These are phyloP conservation scores for Calendula officinalis DNA, from an alignment of 129 eudicot genomes.

Conservation along the genomic window DNA sequence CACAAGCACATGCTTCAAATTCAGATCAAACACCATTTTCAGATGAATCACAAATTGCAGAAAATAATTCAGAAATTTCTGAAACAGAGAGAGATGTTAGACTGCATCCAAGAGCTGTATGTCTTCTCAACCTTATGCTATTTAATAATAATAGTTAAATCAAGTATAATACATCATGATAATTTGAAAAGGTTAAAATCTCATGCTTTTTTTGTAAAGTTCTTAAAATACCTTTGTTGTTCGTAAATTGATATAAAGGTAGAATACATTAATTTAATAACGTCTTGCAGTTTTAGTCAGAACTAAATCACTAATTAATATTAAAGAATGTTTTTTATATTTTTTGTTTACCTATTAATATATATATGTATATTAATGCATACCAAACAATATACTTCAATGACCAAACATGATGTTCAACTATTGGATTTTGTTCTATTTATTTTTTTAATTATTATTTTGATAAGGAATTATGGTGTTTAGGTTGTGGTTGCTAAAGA, in stretches of 20 bases:
- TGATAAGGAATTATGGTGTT: conserved; percentile 20
- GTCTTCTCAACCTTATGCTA: conserved; percentile 18
- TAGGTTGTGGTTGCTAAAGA: conserved; percentile 98
- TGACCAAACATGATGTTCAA: not conserved
- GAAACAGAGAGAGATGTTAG: conserved; percentile 75
- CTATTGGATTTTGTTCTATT: conserved; percentile 14
- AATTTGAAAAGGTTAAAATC: no score
- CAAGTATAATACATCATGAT: no score
- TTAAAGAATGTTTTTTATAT: no score
- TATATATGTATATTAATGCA: no score
- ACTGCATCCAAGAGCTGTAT: conserved; percentile 97
- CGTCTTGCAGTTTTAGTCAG: no score
- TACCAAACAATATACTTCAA: not conserved
- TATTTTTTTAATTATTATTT: not conserved
- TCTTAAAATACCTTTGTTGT: no score
- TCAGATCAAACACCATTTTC: conserved; percentile 50
- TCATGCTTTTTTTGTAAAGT: no score
- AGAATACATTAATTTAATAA: no score
- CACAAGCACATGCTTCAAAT: conserved; percentile 66
- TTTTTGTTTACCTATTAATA: not conserved
- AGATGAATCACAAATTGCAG: conserved; percentile 56
- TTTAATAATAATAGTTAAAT: not conserved
- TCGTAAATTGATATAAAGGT: no score
- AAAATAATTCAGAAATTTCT: conserved; percentile 61
- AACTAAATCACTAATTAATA: not conserved